Evolutionary conservation across 108 stramenopile species (phyloP), one percentile per base, ranked within the genome.

Genomic region (Conticribra guillardii): DNA sequence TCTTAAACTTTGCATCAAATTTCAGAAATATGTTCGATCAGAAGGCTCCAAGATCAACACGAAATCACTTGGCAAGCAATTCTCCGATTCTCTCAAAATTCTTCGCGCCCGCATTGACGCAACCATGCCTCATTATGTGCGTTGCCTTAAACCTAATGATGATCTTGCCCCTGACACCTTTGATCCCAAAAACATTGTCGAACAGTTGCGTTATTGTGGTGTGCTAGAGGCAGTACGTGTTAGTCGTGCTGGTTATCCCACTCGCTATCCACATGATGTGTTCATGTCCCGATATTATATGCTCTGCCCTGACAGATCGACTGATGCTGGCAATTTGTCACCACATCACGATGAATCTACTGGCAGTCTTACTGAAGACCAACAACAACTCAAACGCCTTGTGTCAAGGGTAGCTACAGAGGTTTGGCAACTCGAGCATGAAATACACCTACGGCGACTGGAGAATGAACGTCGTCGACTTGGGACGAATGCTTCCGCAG

Each of bases 41-140:
- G 79, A 80, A 50, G 79, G 79, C 15, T 65, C 79, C 5, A 80
- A 73, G 37, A 73, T 80, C 54, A 71, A 71, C 16, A 67, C 53
- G 46, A 80, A 73, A 60, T 73, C 88, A 33, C 87, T 95, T 29
- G 91, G 91, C 2, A 85, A 79, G 51, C 96, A 98, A 76, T 99
- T 99, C 78, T 95, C 96, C 69, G 56, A 72, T 15, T 96, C 96
- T 72, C 84, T 98, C n/a, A 72, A 84, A 54, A 77, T 90, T 32
- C 85, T 99, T 46, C 93, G 97, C 55, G 67, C 73, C 33, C 90
- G 93, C 5, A 92, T 99, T 64, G 96, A 97, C 66, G 52, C 78
- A 16, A 99, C 98, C 2, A 86, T 88, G 24, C 99, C 99, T 9
- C 99, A 99, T 82, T 99, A 97, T 67, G 92, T 99, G 34, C 91